Conservation (phyloP, 805 yeast species). For the Hanseniaspora lachancei region DNA sequence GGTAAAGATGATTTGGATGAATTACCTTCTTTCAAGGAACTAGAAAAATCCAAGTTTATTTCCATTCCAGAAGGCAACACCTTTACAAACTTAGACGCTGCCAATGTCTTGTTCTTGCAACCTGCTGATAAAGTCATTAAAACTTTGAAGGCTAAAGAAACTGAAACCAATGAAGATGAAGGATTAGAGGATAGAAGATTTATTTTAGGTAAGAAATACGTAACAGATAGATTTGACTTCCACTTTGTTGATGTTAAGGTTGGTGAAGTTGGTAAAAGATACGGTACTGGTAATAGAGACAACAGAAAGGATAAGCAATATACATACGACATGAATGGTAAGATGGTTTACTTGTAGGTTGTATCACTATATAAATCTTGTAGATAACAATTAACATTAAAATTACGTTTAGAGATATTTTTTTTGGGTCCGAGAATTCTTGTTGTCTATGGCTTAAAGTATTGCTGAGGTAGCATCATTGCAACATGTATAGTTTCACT, state of each 20-base stretch:
- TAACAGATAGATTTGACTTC: slow-evolving; percentile 61
- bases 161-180: slow-evolving; percentile 15
- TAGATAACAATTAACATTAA: neutral
- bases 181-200: slow-evolving; percentile 26
- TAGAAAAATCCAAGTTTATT: slow-evolving; percentile 67
- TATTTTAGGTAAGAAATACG: slow-evolving; percentile 43
- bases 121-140: slow-evolving; percentile 76
- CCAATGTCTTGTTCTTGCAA: slow-evolving; percentile 63
- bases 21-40: slow-evolving; percentile 78
- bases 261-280: slow-evolving; percentile 80
- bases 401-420: neutral
- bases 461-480: no score
- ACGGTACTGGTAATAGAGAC: slow-evolving; percentile 84
- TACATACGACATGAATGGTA: slow-evolving; percentile 57
- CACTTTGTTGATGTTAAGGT: slow-evolving; percentile 65
- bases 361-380: neutral
- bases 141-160: slow-evolving; percentile 42
- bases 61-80: slow-evolving; percentile 91
- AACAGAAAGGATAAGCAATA: slow-evolving; percentile 69
- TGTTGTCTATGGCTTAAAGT: no score
- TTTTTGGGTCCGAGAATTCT: neutral
- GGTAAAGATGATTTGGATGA: slow-evolving; percentile 71
- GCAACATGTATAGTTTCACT: neutral
- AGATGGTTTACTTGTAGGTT: slow-evolving; percentile 28
- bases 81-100: slow-evolving; percentile 92